These are phyloP conservation scores for Linnemannia zychae DNA, from an alignment of 192 early-diverging fungal genomes.

Conservation along the genomic window DNA sequence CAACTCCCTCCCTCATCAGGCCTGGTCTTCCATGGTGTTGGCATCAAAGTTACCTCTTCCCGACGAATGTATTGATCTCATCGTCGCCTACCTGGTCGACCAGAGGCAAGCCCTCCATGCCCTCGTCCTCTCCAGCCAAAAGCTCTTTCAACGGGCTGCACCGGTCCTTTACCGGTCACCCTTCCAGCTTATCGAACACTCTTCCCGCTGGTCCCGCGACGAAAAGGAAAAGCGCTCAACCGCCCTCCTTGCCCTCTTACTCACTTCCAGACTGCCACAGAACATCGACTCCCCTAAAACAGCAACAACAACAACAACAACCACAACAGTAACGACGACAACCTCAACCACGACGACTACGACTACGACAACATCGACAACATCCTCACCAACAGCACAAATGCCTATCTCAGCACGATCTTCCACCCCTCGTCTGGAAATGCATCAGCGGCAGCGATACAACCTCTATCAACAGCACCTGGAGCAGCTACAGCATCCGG, in stretches of 20 bases:
- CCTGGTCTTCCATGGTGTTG: constrained; percentile 33
- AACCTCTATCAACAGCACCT: background rate
- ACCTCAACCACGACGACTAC: background rate
- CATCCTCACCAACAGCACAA: too few species aligned
- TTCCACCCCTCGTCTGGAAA: too few species aligned
- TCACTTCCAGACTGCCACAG: constrained; percentile 8
- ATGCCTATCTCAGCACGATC: too few species aligned
- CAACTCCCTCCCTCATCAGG: background rate
- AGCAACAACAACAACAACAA: background rate
- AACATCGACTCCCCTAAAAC: background rate
- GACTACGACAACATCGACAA: too few species aligned
- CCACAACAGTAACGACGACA: background rate
- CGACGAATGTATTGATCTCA: constrained; percentile 55
- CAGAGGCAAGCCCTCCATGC: constrained; percentile 47
- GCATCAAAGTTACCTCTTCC: constrained; percentile 43
- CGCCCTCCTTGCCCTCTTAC: constrained; percentile 29
- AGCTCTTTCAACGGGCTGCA: constrained; percentile 32
- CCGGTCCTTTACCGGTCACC: constrained; percentile 45
- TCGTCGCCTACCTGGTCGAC: constrained; percentile 40
- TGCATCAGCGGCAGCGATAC: background rate
- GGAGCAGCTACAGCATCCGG: background rate
- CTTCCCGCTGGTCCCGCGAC: constrained; percentile 8
- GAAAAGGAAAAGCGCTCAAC: constrained; percentile 32
- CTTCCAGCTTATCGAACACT: constrained; percentile 35
- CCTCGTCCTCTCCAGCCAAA: constrained; percentile 35